Conservation (phyloP, 257 asterid genomes). For the Anisodus tanguticus region DNA sequence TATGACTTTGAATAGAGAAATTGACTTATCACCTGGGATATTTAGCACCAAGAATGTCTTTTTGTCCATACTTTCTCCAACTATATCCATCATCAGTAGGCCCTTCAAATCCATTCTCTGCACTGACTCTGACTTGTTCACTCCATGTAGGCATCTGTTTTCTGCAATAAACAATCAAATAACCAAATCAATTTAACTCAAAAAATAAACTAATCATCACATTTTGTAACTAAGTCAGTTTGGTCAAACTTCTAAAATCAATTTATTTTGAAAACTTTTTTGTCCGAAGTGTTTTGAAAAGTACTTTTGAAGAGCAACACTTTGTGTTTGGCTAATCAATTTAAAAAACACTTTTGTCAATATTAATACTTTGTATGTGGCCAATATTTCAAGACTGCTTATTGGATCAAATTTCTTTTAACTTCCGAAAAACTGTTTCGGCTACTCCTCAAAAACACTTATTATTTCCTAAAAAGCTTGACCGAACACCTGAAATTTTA, state of each 20-base stretch:
- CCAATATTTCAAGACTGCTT: too few relatives aligned
- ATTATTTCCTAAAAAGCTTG: too few relatives aligned
- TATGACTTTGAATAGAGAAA: constrained; percentile 26
- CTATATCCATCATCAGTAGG: constrained; percentile 78
- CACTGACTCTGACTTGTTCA: constrained; percentile 61
- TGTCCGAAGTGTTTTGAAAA: too few relatives aligned
- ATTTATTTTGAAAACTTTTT: too few relatives aligned
- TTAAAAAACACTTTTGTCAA: too few relatives aligned
- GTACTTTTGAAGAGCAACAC: background rate
- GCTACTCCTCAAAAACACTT: background rate
- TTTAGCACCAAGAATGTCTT: constrained; percentile 62
- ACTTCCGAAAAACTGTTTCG: too few relatives aligned
- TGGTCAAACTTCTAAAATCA: too few relatives aligned
- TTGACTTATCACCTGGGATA: constrained; percentile 46
- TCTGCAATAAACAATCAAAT: constrained; percentile 48
- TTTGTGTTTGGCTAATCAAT: too few relatives aligned
- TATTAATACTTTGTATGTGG: too few relatives aligned
- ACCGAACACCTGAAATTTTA: too few relatives aligned
- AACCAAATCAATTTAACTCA: constrained; percentile 22
- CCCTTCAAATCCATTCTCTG: constrained; percentile 73
- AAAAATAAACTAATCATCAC: background rate
- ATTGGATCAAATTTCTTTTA: too few relatives aligned
- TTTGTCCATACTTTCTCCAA: constrained; percentile 89
- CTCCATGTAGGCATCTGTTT: constrained; percentile 78
- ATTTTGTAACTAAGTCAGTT: background rate